Base-by-base conservation (phyloP, 2,329 filamentous ascomycete genomes). In the Juglanconis oblonga region DNA sequence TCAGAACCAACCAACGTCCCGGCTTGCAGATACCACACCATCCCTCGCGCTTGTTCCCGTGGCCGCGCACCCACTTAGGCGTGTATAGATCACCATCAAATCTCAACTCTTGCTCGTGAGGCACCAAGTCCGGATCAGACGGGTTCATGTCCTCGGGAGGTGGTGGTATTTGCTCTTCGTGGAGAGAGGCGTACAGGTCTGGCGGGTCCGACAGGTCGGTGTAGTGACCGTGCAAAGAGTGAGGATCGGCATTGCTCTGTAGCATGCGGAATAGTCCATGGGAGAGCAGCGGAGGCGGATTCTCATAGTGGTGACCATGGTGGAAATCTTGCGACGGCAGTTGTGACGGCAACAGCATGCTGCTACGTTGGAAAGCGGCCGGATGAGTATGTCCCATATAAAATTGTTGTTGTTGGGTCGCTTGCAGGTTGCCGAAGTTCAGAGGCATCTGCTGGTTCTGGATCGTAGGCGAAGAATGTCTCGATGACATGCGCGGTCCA, bases 21-120 rank as follows among this genome's bases (percentile, higher is more conserved):
- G 90, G 89, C 72, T 92, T 93, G 79, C 91, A 96, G 67, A 94
- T 90, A 29, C 91, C 90, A 68, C 91, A 96, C 91, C 91, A 96
- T 3, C 91, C 91, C 73, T 94, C 91, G 47, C 91, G 87, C 78
- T 93, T 92, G 75, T 92, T 92, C 32, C 91, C 91, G 64, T 94
- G 89, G 29, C 91, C 91, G 40, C 91, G 87, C 24, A 95, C 89
- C 90, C 90, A 96, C 66, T 81, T 83, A 1, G 91, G 91, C 1
- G 91, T 94, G 76, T 95, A 95, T 58, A 95, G 74, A 68, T 96
- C 91, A 52, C 89, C 90, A 55, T 87, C 87, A 67, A 92, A 96
- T 52, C 91, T 84, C 61, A 92, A 76, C 66, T 89, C 88, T 70
- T 94, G 90, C 73, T 93, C 89, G 65, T 91, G 89, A 5, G 90